Percentiles rank a stretch among this genome's conserved stretches.
Conservation (phyloP, 257 asterid genomes). For the Cruciata laevipes region DNA sequence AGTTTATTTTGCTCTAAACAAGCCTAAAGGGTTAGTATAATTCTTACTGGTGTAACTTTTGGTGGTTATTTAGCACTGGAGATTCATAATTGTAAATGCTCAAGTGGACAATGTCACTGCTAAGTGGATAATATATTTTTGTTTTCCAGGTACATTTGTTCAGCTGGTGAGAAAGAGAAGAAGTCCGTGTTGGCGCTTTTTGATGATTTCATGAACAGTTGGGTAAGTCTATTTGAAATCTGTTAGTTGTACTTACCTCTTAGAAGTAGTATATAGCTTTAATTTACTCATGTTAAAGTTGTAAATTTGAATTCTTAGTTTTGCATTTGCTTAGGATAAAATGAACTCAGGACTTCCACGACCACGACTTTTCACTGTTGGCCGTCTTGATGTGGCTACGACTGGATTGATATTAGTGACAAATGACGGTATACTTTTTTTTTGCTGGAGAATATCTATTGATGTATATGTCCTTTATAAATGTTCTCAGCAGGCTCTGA, state of each 20-base stretch:
- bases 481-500: neutral
- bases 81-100: constrained; percentile 7
- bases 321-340: constrained; percentile 39
- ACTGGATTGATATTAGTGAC: constrained; percentile 91
- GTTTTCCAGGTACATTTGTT: constrained; percentile 80
- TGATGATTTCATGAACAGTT: constrained; percentile 67
- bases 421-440: constrained; percentile 62
- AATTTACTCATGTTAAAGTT: neutral
- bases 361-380: constrained; percentile 92
- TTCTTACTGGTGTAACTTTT: constrained; percentile 13
- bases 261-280: neutral
- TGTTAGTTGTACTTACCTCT: neutral
- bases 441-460: neutral
- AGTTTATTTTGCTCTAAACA: constrained; percentile 90
- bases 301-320: constrained; percentile 8
- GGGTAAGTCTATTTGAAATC: constrained; percentile 45
- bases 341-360: constrained; percentile 62
- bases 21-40: constrained; percentile 88
- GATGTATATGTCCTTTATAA: neutral
- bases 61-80: constrained; percentile 7
- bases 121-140: constrained; percentile 21
- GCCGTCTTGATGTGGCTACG: constrained; percentile 97
- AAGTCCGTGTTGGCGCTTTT: constrained; percentile 70
- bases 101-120: neutral
- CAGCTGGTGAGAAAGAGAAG: constrained; percentile 85